These are phyloP conservation scores for Claviceps cyperi DNA, from an alignment of 2,329 filamentous ascomycete genomes.

Conservation along the genomic window DNA sequence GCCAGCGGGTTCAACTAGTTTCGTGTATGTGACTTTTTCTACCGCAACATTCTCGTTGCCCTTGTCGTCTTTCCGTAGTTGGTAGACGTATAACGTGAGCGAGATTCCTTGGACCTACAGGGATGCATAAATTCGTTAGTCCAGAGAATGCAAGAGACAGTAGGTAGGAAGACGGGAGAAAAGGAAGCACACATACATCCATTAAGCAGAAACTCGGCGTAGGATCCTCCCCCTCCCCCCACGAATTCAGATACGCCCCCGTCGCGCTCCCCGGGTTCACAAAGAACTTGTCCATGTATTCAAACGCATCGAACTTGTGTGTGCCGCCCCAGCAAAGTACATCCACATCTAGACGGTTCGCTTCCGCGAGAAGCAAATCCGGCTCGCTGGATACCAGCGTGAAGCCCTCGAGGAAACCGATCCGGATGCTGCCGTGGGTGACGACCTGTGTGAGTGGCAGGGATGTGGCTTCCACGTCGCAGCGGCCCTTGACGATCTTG, in stretches of 20 bases:
- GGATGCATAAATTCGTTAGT: not conserved
- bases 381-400: conserved; percentile 53
- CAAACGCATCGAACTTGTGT: conserved; percentile 54
- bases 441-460: conserved; percentile 52
- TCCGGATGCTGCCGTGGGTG: conserved; percentile 48
- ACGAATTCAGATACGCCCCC: conserved; percentile 45
- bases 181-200: conserved; percentile 57
- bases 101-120: conserved; percentile 85
- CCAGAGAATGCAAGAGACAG: not conserved
- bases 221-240: conserved; percentile 53
- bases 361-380: conserved; percentile 51
- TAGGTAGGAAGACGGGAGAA: not conserved
- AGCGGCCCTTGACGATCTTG: conserved; percentile 54
- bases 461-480: conserved; percentile 51
- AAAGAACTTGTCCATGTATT: conserved; percentile 64
- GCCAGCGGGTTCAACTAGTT: conserved; percentile 48
- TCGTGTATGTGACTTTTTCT: conserved; percentile 77
- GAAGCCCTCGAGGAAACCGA: conserved; percentile 55
- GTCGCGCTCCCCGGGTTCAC: conserved; percentile 55
- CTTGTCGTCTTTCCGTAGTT: conserved; percentile 61
- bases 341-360: conserved; percentile 53
- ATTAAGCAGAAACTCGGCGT: conserved; percentile 91
- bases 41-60: conserved; percentile 69
- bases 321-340: conserved; percentile 56
- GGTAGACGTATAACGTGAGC: conserved; percentile 88